Conservation (phyloP, 2,329 filamentous ascomycete species). For the Chaetomiaceae sp. region DNA sequence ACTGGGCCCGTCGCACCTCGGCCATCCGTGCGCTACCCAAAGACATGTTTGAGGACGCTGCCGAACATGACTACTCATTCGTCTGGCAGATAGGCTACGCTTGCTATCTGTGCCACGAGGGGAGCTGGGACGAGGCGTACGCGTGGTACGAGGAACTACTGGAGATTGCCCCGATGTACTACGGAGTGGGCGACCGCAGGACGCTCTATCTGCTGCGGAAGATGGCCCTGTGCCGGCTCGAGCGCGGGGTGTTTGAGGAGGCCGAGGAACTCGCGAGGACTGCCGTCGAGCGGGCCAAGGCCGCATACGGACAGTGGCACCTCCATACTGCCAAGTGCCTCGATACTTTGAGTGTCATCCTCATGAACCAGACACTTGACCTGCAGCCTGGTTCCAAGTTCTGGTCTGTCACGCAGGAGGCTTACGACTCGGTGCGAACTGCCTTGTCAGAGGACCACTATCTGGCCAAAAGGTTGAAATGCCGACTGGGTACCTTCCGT, state of each 20-base stretch:
- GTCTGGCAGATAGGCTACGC: background rate
- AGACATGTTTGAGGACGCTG: background rate
- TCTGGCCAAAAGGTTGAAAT: background rate
- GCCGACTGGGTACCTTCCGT: background rate
- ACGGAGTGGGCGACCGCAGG: background rate
- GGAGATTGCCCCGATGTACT: background rate
- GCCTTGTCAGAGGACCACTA: background rate
- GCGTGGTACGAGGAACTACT: background rate
- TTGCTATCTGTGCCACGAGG: background rate
- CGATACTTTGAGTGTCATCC: background rate
- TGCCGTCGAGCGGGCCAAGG: background rate
- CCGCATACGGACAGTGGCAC: slow-evolving; percentile 6
- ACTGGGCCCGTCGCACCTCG: background rate
- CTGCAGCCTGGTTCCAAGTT: background rate
- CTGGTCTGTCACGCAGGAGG: background rate
- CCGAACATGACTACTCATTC: background rate
- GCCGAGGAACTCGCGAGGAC: slow-evolving; percentile 1
- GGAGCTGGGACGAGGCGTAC: background rate
- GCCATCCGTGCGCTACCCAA: background rate
- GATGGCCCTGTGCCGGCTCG: background rate
- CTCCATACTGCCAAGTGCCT: background rate
- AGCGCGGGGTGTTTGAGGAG: background rate
- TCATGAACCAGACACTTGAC: background rate
- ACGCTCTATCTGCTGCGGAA: background rate
- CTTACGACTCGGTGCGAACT: background rate